Evolutionary conservation across 768 basidiomycete species (phyloP).

Genomic region (Chalciporus piperatus): DNA sequence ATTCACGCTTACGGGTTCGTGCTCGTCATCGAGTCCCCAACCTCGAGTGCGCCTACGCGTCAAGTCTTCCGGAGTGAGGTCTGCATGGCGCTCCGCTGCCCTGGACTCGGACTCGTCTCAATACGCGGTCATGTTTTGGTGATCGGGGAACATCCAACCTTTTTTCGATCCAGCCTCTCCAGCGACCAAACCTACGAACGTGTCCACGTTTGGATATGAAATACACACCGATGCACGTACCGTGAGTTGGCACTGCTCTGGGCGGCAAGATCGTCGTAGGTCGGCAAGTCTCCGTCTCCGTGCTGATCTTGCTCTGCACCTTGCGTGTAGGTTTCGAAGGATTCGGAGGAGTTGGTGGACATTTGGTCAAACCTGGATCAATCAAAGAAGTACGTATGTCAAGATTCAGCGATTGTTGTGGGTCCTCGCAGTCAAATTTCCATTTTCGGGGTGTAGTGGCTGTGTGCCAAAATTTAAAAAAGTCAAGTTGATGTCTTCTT

Average conservation of each 20-base stretch:
- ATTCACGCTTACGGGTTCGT: constrained; percentile 12
- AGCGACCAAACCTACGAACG: constrained; percentile 70
- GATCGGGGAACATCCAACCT: constrained; percentile 41
- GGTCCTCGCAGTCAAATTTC: too few species aligned
- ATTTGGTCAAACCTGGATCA: constrained; percentile 5
- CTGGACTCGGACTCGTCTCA: constrained; percentile 35
- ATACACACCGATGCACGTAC: constrained; percentile 36
- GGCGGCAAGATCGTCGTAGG: constrained; percentile 75
- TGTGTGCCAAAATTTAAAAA: too few species aligned
- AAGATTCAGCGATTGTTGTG: too few species aligned
- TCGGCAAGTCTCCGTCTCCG: constrained; percentile 60
- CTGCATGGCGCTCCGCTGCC: constrained; percentile 79
- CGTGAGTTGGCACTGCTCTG: constrained; percentile 83
- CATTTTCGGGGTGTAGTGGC: too few species aligned
- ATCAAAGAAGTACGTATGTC: not conserved
- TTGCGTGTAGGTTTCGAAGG: constrained; percentile 26
- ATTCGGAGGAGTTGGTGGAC: constrained; percentile 19
- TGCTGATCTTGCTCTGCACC: constrained; percentile 41
- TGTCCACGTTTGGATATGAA: constrained; percentile 1
- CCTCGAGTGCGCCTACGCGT: constrained; percentile 59
- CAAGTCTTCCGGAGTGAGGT: constrained; percentile 58
- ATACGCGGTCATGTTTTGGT: not conserved
- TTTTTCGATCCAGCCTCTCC: constrained; percentile 89
- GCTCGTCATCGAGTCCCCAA: constrained; percentile 54
- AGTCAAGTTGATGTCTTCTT: constrained; percentile 2